These are phyloP conservation scores for Acorus calamus DNA, from an alignment of 106 monocot species.

Conservation along the genomic window DNA sequence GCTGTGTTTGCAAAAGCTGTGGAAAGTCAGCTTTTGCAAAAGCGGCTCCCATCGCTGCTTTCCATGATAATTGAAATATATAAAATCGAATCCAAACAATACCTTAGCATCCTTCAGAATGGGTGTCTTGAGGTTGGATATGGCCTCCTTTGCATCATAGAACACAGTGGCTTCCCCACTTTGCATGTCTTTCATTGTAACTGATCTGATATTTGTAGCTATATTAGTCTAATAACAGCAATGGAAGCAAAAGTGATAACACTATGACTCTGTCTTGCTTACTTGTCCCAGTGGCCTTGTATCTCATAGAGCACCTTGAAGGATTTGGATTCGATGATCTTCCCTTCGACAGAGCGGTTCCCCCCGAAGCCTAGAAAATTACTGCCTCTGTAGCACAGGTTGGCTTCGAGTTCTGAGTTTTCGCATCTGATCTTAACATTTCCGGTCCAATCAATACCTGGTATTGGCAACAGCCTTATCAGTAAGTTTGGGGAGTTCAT, in stretches of 20 bases:
- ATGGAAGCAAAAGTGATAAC: no score
- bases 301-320: conserved; percentile 53
- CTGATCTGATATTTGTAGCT: conserved; percentile 16
- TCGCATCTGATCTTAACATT: conserved; percentile 49
- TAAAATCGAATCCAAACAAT: not conserved
- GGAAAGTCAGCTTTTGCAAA: no score
- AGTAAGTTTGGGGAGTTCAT: conserved; percentile 60
- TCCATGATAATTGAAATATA: no score
- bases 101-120: conserved; percentile 51
- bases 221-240: no score
- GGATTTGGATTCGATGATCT: conserved; percentile 38
- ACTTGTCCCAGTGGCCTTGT: conserved; percentile 82
- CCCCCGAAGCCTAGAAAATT: conserved; percentile 71
- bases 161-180: conserved; percentile 37
- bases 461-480: conserved; percentile 62
- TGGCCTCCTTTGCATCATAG: conserved; percentile 64
- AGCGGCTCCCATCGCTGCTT: no score
- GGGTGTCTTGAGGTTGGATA: conserved; percentile 57
- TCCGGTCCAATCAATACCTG: conserved; percentile 58
- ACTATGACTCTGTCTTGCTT: not conserved
- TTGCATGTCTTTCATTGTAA: conserved; percentile 57
- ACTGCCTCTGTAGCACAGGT: conserved; percentile 38
- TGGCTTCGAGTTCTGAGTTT: conserved; percentile 61
- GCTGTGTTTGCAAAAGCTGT: no score
- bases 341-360: conserved; percentile 58